These are phyloP conservation scores for Gossypium herbaceum DNA, from an alignment of 345 rosid species.

Conservation along the genomic window DNA sequence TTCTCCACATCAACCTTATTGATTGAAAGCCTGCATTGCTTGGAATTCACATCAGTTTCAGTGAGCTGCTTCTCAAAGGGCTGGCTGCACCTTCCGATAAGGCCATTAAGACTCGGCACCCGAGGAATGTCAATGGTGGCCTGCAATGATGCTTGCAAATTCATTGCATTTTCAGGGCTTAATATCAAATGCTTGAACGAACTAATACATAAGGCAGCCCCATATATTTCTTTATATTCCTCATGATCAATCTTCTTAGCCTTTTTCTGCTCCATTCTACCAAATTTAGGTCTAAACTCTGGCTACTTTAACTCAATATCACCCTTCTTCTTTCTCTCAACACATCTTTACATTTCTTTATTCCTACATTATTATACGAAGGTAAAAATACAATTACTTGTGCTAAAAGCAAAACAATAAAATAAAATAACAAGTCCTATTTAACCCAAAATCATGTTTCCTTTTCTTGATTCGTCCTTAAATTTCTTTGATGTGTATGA, in stretches of 20 bases:
- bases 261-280: background rate
- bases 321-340: too few relatives aligned
- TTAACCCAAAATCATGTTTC: too few relatives aligned
- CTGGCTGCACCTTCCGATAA: slow-evolving; percentile 7
- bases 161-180: background rate
- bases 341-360: too few relatives aligned
- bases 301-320: too few relatives aligned
- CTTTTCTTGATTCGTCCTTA: too few relatives aligned
- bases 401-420: too few relatives aligned
- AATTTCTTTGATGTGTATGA: too few relatives aligned
- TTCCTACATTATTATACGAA: too few relatives aligned
- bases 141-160: background rate
- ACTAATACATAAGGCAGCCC: background rate
- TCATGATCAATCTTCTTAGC: background rate
- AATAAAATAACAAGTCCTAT: too few relatives aligned
- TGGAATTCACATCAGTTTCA: background rate
- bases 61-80: slow-evolving; percentile 12
- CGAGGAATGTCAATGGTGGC: background rate
- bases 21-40: slow-evolving; percentile 11
- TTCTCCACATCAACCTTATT: background rate
- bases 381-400: too few relatives aligned
- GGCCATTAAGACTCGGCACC: background rate
- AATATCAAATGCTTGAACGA: background rate
- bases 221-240: background rate
- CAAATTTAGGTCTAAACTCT: too few relatives aligned